phyloP scores from a whole-genome alignment of 139 green algal species.

The Nannochloris sp. region DNA sequence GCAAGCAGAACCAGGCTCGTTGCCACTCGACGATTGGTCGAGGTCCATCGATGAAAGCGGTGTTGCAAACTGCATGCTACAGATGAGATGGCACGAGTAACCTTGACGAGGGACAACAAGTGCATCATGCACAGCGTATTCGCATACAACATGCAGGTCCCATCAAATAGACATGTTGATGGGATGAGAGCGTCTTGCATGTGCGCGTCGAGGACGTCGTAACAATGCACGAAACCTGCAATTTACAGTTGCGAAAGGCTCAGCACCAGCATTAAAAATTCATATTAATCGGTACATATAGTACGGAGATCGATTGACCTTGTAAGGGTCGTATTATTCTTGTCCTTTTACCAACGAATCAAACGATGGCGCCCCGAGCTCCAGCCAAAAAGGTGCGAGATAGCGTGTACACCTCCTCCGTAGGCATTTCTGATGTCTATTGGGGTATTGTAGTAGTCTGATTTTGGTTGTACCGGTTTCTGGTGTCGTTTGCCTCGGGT shows the following conservation, averaged over 20 bases:
- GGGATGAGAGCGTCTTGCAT: neutral
- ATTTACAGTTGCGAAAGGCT: neutral
- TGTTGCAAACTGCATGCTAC: conserved; percentile 18
- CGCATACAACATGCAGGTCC: neutral
- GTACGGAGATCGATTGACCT: no score
- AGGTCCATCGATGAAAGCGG: conserved; percentile 12
- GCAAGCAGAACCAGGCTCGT: conserved; percentile 7
- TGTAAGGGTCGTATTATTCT: neutral
- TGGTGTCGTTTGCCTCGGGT: no score
- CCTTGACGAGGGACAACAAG: no score
- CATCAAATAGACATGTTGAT: conserved; percentile 1
- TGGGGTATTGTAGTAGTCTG: no score
- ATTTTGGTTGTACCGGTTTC: no score
- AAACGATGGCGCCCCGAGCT: neutral
- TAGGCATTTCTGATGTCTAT: no score
- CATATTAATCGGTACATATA: no score
- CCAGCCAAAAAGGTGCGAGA: conserved; percentile 4
- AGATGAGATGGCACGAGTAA: conserved; percentile 22
- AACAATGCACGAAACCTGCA: neutral
- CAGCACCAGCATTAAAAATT: neutral
- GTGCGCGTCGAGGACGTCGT: neutral
- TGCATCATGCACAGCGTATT: no score
- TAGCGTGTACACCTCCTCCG: no score
- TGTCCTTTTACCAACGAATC: neutral
- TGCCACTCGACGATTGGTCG: conserved; percentile 8